These are phyloP conservation scores for Paralagenidium karlingii DNA, from an alignment of 352 stramenopile species.

Conservation along the genomic window DNA sequence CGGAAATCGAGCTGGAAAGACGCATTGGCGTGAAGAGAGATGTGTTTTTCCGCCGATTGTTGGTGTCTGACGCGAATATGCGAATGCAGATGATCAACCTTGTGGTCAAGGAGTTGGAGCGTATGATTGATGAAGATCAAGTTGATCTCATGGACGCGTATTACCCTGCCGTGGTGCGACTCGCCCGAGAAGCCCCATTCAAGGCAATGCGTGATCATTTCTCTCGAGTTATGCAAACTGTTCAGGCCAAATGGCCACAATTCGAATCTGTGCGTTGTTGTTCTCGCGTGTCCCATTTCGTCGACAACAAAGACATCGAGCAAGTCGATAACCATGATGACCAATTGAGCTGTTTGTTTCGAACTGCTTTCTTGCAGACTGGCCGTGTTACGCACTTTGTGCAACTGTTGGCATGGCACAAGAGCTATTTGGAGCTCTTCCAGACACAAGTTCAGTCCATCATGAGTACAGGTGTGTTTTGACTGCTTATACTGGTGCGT, in stretches of 20 bases:
- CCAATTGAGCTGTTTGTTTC: constrained; percentile 35
- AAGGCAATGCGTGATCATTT: constrained; percentile 47
- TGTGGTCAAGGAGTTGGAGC: constrained; percentile 36
- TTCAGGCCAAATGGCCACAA: constrained; percentile 27
- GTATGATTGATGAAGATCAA: constrained; percentile 31
- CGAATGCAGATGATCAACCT: constrained; percentile 43
- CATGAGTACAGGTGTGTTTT: no score
- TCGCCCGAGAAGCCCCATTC: constrained; percentile 58
- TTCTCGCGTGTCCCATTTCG: constrained; percentile 52
- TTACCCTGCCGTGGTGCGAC: constrained; percentile 47
- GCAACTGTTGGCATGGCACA: constrained; percentile 70
- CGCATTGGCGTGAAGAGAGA: constrained; percentile 60
- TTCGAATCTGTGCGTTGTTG: constrained; percentile 13
- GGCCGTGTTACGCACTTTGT: constrained; percentile 64
- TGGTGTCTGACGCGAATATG: constrained; percentile 44
- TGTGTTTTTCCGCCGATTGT: constrained; percentile 67
- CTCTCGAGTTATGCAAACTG: constrained; percentile 18
- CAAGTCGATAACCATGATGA: constrained; percentile 24
- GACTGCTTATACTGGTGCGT: not conserved
- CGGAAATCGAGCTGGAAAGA: no score
- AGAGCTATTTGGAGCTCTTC: constrained; percentile 61
- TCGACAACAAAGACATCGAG: constrained; percentile 22
- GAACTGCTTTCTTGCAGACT: constrained; percentile 39
- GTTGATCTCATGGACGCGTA: constrained; percentile 35
- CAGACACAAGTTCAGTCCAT: constrained; percentile 45